Evolutionary conservation across 108 stramenopile species (phyloP), one percentile per base, ranked within the genome.

Genomic region (Nannochloropsis gaditana): DNA sequence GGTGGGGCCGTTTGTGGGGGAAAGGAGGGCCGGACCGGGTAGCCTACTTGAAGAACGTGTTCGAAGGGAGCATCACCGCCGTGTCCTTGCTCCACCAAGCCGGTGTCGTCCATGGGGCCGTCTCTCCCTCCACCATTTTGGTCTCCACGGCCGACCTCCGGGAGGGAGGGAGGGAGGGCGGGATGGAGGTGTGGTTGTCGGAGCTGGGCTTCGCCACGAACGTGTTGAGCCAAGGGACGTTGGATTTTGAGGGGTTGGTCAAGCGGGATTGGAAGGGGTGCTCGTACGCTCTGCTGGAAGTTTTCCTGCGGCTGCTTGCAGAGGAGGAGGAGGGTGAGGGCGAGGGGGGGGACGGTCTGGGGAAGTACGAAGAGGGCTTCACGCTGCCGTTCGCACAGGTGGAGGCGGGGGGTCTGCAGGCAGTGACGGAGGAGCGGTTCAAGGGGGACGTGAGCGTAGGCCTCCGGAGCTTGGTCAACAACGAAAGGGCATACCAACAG

Each of bases 111-210:
- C 59, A 73, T 6, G 59, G 59, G 19, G 59, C 59, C n/a, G 19
- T 73, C 59, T 73, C 59, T 73, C 59, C 59, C 59, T 73, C 59
- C n/a, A 73, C 59, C 5, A 15, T 73, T n/a, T 73, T 73, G 59
- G 59, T 73, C 59, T 73, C 59, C 19, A 73, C 59, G 59, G 59
- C 59, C 59, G 59, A 73, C n/a, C n/a, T 73, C 19, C 15, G 59
- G 59, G 59, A 73, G 59, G 59, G 59, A 3, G 59, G 59, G 59
- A 73, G 59, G 59, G 59, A 73, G 59, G 59, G 59, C 15, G 59
- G 59, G 59, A 73, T 73, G 59, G 59, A 73, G 59, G 59, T 73
- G 59, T 73, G 59, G 59, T 73, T 73, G 59, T 73, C 59, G 59
- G 59, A 73, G 15, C n/a, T 73, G 59, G 59, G 59, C 59, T 73